These are phyloP conservation scores for Penicillium ucsense DNA, from an alignment of 495 filamentous ascomycete species.

Conservation along the genomic window DNA sequence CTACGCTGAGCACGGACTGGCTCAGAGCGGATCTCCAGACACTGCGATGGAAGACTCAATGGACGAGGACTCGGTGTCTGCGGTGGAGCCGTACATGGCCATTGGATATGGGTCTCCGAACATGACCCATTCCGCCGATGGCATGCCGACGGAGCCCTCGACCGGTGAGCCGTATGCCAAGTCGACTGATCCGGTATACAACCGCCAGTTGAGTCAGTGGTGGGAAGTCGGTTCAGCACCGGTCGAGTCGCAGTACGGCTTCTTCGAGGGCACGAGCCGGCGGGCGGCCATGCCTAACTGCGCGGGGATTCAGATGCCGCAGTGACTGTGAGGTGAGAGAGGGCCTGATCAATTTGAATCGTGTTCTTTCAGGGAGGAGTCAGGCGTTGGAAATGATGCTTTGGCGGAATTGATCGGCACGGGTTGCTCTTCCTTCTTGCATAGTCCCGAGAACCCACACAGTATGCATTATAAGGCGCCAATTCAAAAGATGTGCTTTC, in stretches of 20 bases:
- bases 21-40: constrained; percentile 16
- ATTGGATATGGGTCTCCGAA: constrained; percentile 53
- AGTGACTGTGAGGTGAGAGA: neutral
- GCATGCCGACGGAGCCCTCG: constrained; percentile 17
- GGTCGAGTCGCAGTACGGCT: constrained; percentile 53
- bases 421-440: too few species aligned
- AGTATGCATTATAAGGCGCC: too few species aligned
- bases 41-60: constrained; percentile 40
- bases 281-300: neutral
- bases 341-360: too few species aligned
- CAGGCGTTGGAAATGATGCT: too few species aligned
- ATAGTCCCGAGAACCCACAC: too few species aligned
- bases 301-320: neutral
- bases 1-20: constrained; percentile 27
- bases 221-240: constrained; percentile 34
- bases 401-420: too few species aligned
- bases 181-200: constrained; percentile 55
- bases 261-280: constrained; percentile 34
- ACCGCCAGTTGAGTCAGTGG: constrained; percentile 26
- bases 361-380: too few species aligned
- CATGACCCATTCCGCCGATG: constrained; percentile 6
- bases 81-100: constrained; percentile 61
- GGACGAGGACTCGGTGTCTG: constrained; percentile 16
- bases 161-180: constrained; percentile 41
- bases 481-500: too few species aligned